phyloP scores from a whole-genome alignment of 2,329 filamentous ascomycete species.

The Myriosclerotinia scirpicola region DNA sequence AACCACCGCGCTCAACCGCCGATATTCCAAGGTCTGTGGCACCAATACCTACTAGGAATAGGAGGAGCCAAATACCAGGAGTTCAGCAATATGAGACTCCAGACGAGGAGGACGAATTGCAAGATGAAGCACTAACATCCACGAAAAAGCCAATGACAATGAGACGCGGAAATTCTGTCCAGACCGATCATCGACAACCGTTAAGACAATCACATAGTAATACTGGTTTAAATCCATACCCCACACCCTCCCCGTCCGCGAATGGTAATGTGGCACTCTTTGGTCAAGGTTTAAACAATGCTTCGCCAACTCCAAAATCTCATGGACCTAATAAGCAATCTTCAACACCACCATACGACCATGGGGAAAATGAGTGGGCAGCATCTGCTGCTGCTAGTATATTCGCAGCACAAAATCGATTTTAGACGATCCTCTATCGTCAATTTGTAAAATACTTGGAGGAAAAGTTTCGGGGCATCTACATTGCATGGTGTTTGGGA shows the following conservation, averaged over 20 bases:
- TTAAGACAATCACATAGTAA: slow-evolving; percentile 66
- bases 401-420: slow-evolving; percentile 67
- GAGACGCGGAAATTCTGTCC: slow-evolving; percentile 50
- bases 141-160: slow-evolving; percentile 75
- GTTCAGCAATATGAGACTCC: slow-evolving; percentile 89
- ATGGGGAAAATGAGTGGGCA: slow-evolving; percentile 91
- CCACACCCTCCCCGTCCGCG: slow-evolving; percentile 73
- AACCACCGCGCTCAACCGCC: slow-evolving; percentile 50
- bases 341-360: slow-evolving; percentile 94
- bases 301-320: slow-evolving; percentile 48
- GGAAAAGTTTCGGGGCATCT: slow-evolving; percentile 40
- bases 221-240: slow-evolving; percentile 62
- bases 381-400: slow-evolving; percentile 79
- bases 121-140: slow-evolving; percentile 83
- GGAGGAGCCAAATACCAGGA: slow-evolving; percentile 72
- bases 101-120: slow-evolving; percentile 92
- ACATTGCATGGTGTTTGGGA: slow-evolving; percentile 41
- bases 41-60: slow-evolving; percentile 76
- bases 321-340: slow-evolving; percentile 63
- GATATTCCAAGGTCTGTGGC: slow-evolving; percentile 59
- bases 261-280: slow-evolving; percentile 77
- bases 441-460: slow-evolving; percentile 38
- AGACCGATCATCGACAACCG: slow-evolving; percentile 47
- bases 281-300: slow-evolving; percentile 53
- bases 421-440: slow-evolving; percentile 44